Percentiles rank a stretch among this genome's conserved stretches.
These are phyloP conservation scores for Solanum tarijense DNA, from an alignment of 257 asterid genomes.

Conservation along the genomic window DNA sequence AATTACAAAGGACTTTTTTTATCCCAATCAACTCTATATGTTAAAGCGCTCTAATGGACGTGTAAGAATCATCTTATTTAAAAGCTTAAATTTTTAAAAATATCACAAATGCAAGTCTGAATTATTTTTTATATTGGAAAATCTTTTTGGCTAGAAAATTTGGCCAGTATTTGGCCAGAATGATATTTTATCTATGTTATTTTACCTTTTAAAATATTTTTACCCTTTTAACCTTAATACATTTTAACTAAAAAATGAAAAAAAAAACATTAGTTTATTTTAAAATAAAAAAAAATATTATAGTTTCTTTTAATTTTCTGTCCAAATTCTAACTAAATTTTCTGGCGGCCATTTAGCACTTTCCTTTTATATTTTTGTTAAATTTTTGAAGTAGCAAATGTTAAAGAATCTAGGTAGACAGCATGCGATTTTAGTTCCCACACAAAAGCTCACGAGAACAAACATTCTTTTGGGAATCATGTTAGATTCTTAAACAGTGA, in stretches of 20 bases:
- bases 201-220: too few species aligned
- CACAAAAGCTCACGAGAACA: neutral
- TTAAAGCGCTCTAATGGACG: neutral
- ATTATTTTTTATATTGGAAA: neutral
- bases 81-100: neutral
- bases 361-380: neutral
- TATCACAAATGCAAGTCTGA: neutral
- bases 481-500: neutral
- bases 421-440: neutral
- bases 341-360: fast-evolving
- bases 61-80: neutral
- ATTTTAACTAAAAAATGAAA: too few species aligned
- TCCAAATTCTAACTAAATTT: too few species aligned
- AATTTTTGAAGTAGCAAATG: neutral
- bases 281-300: too few species aligned
- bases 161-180: too few species aligned
- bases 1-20: neutral
- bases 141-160: too few species aligned
- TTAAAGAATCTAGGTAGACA: neutral
- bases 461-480: conserved; percentile 3
- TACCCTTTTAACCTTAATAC: too few species aligned
- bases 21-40: neutral
- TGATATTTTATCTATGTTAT: too few species aligned
- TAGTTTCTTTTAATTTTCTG: too few species aligned
- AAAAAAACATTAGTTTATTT: too few species aligned